Percentiles rank a stretch among this genome's conserved stretches.
These are phyloP conservation scores for Cercophora scortea DNA, from an alignment of 495 filamentous ascomycete genomes.

Conservation along the genomic window DNA sequence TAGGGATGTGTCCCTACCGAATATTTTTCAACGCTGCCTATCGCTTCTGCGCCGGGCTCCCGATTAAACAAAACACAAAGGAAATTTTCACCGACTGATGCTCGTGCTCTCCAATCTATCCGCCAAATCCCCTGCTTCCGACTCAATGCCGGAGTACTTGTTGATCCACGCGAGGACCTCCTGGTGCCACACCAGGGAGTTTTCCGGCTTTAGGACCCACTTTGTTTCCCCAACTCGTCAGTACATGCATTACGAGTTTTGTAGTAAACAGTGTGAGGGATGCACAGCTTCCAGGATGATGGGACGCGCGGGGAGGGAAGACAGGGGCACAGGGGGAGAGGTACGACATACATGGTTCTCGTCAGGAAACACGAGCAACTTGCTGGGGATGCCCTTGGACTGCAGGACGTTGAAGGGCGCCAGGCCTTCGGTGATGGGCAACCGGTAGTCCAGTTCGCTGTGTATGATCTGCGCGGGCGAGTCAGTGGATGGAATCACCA, in stretches of 20 bases:
- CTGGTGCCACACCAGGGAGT: slow-evolving; percentile 83
- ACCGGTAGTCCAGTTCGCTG: slow-evolving; percentile 82
- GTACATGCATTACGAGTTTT: neutral
- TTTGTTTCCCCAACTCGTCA: slow-evolving; percentile 25
- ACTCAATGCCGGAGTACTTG: slow-evolving; percentile 56
- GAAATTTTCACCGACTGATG: too few relatives aligned
- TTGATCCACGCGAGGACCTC: slow-evolving; percentile 88
- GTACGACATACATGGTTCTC: slow-evolving; percentile 52
- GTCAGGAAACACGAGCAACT: slow-evolving; percentile 77
- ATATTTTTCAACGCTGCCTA: too few relatives aligned
- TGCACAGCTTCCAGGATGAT: neutral
- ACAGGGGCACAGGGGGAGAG: neutral
- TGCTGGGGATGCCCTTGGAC: slow-evolving; percentile 59
- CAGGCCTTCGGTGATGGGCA: slow-evolving; percentile 76
- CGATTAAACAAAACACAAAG: too few relatives aligned
- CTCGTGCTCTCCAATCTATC: neutral
- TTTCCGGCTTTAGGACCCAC: slow-evolving; percentile 91
- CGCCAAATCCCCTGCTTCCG: slow-evolving; percentile 1
- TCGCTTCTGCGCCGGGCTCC: too few relatives aligned
- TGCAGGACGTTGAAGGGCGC: slow-evolving; percentile 87
- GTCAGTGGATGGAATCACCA: neutral
- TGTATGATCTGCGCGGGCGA: slow-evolving; percentile 59
- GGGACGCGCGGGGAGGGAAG: neutral
- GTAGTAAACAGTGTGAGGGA: neutral
- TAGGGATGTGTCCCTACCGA: too few relatives aligned